Evolutionary conservation across 176 grass and related monocot species (phyloP).

Genomic region (Cymbopogon citratus): DNA sequence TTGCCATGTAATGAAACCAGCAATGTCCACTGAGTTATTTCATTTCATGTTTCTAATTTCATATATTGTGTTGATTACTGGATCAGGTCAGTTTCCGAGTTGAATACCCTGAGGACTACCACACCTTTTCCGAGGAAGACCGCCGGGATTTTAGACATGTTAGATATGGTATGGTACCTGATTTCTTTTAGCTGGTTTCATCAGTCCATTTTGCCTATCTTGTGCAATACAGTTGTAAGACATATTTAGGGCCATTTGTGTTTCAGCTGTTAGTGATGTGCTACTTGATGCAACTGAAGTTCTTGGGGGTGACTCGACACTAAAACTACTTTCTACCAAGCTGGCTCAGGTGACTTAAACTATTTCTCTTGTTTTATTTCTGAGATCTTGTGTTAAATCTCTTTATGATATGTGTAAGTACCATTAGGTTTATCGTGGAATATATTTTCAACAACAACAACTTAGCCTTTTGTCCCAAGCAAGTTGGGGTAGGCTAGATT

Average conservation of each 20-base stretch:
- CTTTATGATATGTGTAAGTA: not conserved
- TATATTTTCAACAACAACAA: too few relatives aligned
- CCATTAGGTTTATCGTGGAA: too few relatives aligned
- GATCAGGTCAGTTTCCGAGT: conserved; percentile 85
- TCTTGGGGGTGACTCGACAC: conserved; percentile 71
- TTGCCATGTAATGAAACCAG: not conserved
- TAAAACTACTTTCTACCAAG: conserved; percentile 86
- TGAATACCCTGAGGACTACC: conserved; percentile 83
- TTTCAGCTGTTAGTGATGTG: conserved; percentile 79
- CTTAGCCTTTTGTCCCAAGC: too few relatives aligned
- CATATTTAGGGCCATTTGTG: conserved; percentile 23
- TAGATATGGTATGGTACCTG: conserved; percentile 60
- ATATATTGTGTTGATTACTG: conserved; percentile 13
- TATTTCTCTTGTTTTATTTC: conserved; percentile 14
- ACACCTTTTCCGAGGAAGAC: conserved; percentile 81
- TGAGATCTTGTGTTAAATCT: not conserved
- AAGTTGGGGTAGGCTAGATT: too few relatives aligned
- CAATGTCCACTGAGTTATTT: not conserved
- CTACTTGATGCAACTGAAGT: conserved; percentile 88
- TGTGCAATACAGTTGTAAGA: not conserved
- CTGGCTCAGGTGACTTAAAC: conserved; percentile 66
- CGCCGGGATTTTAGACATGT: conserved; percentile 88
- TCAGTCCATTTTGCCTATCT: conserved; percentile 25
- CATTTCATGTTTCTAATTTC: conserved; percentile 20
- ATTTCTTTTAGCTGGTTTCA: conserved; percentile 21